Base-by-base conservation (phyloP, 352 stramenopile genomes). In the Phytopythium delawarense region DNA sequence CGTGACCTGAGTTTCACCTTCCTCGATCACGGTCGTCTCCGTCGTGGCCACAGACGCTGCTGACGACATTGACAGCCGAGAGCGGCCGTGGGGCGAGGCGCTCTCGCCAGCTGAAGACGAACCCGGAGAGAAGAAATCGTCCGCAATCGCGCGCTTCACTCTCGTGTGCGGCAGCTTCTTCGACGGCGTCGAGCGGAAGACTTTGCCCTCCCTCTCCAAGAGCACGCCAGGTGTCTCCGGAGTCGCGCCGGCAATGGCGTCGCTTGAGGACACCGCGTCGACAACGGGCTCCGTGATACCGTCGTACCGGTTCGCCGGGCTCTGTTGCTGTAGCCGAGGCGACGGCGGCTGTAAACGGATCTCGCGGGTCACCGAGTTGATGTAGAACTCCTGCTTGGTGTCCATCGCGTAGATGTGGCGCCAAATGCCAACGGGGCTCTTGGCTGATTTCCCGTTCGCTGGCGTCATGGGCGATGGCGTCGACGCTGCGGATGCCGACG, bases 331-430 rank as follows among this genome's bases (percentile, higher is more conserved):
- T 13, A 77, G 67, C 25, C 78, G 74, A 57, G 75, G 73, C 2
- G 63, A 74, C 45, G 84, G 84, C 15, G 76, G 60, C 63, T 90
- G 68, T 4, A 84, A 61, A 23, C 84, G 84, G 65, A 94, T 91
- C 53, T 94, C 81, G 58, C 83, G 67, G 15, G 84, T 92, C 34
- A 71, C 60, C 6, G 81, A 89, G 72, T 94, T 83, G 25, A 94
- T 83, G 55, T 89, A 94, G 45, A 94, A 88, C 54, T 89, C 75
- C 57, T 83, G 68, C 28, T 84, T 76, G 34, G 83, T 72, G 42
- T 80, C 75, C 34, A 89, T 64, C 7, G 75, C 75, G 61, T 83
- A 78, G 59, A 94, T 79, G 49, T 93, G 83, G 18, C 86, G 75
- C 86, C 86, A 94, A 9, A 77, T 70, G 18, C 74, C 78, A 25